A percentile compares a stretch with the other conserved stretches of the same genome.
Evolutionary conservation across 208 protist genomes (phyloP).

Genomic region (Crithidia thermophila): DNA sequence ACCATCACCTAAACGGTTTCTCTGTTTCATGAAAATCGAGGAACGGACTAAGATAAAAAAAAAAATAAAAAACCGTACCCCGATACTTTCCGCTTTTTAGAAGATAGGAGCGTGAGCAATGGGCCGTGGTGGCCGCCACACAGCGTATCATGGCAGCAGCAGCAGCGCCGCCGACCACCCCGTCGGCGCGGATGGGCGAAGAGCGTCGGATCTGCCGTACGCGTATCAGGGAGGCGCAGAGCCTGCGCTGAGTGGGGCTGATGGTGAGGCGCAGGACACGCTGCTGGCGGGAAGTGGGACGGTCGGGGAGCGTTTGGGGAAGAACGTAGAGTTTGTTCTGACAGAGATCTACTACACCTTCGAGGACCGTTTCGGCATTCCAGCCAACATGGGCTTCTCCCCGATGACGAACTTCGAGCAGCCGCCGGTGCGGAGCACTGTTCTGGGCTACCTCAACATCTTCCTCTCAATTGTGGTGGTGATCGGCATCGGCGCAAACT

Average conservation of each 20-base stretch:
- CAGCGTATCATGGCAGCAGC: not conserved
- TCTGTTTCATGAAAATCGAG: not conserved
- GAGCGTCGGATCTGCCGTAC: not conserved
- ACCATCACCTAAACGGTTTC: not conserved
- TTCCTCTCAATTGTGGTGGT: conserved; percentile 16
- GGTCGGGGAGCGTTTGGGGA: not conserved
- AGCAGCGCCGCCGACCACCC: not conserved
- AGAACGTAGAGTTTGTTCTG: not conserved
- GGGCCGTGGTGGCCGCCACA: conserved; percentile 4
- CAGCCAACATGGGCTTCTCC: conserved; percentile 11
- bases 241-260: not conserved
- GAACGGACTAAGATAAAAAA: no score
- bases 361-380: conserved; percentile 31
- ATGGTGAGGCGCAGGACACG: not conserved
- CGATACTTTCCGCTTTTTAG: no score
- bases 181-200: not conserved
- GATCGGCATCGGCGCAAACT: conserved; percentile 19
- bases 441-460: conserved; percentile 23
- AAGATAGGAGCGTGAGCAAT: no score
- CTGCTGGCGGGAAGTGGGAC: not conserved
- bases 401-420: not conserved
- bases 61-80: no score
- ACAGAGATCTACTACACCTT: conserved; percentile 20
- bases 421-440: no score
- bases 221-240: not conserved